Percentiles rank a stretch among this genome's conserved stretches.
These are phyloP conservation scores for Suillus subalutaceus DNA, from an alignment of 768 basidiomycete species.

Conservation along the genomic window DNA sequence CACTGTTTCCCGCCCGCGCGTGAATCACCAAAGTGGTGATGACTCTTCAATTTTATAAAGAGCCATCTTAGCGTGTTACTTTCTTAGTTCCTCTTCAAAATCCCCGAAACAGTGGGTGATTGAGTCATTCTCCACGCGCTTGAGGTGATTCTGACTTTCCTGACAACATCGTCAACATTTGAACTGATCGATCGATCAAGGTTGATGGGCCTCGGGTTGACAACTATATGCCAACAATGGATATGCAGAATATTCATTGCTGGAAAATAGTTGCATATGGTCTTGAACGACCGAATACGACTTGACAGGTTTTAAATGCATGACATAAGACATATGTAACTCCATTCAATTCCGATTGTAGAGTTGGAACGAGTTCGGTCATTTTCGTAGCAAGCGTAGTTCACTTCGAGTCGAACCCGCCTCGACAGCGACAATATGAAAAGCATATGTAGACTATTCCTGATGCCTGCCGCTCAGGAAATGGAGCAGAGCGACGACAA, in stretches of 20 bases:
- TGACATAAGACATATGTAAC: neutral
- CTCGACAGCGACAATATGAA: slow-evolving; percentile 2
- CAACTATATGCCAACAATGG: neutral
- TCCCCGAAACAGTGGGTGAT: slow-evolving; percentile 95
- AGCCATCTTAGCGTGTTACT: neutral
- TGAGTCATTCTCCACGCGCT: slow-evolving; percentile 84
- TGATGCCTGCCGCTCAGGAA: slow-evolving; percentile 9
- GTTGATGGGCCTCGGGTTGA: neutral
- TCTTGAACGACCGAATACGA: neutral
- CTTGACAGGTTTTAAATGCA: neutral
- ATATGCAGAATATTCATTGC: neutral
- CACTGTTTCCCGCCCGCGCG: neutral
- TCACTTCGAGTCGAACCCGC: neutral
- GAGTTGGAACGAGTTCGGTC: neutral
- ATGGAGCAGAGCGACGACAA: neutral
- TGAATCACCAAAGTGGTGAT: neutral
- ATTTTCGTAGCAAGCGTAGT: neutral
- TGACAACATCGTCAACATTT: neutral
- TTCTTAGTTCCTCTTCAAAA: slow-evolving; percentile 91
- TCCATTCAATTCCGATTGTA: neutral
- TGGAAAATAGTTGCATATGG: neutral
- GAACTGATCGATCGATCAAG: neutral
- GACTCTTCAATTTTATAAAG: neutral
- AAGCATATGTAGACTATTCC: slow-evolving; percentile 6
- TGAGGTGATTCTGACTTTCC: neutral